Evolutionary conservation across 2,329 filamentous ascomycete species (phyloP).

Genomic region (Alternaria incomplexa): DNA sequence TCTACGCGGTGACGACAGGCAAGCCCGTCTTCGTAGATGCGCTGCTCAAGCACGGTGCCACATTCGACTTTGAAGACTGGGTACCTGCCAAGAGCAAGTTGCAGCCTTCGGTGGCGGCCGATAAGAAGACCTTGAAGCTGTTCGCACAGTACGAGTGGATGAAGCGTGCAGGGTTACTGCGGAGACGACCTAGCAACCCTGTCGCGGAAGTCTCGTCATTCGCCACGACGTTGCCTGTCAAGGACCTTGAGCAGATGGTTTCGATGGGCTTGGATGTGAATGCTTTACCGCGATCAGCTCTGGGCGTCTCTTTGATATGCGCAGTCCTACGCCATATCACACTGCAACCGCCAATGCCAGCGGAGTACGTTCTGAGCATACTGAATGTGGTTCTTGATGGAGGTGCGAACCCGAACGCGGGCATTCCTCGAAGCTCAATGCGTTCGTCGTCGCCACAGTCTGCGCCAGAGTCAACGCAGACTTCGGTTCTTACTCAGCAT

Average conservation of each 20-base stretch:
- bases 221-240: constrained; percentile 22
- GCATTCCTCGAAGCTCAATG: constrained; percentile 13
- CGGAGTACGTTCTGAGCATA: constrained; percentile 24
- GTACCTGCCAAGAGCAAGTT: constrained; percentile 13
- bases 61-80: constrained; percentile 38
- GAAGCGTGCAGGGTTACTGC: constrained; percentile 24
- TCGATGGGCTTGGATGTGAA: constrained; percentile 35
- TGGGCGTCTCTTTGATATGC: constrained; percentile 31
- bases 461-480: constrained; percentile 5
- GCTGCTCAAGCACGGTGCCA: constrained; percentile 36
- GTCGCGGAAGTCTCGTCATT: constrained; percentile 16
- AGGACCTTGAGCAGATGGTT: constrained; percentile 30
- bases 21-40: constrained; percentile 35
- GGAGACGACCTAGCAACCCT: constrained; percentile 16
- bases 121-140: constrained; percentile 28
- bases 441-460: constrained; percentile 17
- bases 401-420: constrained; percentile 29
- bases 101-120: constrained; percentile 3
- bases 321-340: constrained; percentile 26
- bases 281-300: constrained; percentile 18
- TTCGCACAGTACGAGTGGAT: constrained; percentile 39
- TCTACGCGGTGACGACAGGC: constrained; percentile 34
- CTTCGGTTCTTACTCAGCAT: constrained; percentile 18
- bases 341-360: constrained; percentile 15
- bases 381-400: constrained; percentile 23